Evolutionary conservation across 495 filamentous ascomycete genomes (phyloP).

Genomic region (Penicillium crystallinum): DNA sequence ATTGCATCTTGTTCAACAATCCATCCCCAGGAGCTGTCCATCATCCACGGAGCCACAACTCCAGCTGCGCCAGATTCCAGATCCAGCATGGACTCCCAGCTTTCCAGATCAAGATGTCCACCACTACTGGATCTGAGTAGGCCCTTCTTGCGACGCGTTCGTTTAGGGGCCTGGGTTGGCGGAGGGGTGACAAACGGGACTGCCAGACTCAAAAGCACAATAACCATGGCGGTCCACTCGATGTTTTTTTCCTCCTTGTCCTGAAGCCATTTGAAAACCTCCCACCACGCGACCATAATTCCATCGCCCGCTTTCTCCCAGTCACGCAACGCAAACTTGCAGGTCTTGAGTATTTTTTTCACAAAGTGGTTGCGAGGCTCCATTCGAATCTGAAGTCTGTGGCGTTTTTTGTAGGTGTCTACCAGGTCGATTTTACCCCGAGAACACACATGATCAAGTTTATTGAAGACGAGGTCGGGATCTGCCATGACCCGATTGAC

Average conservation of each 20-base stretch:
- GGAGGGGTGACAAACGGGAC: slow-evolving; percentile 43
- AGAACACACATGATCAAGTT: slow-evolving; percentile 39
- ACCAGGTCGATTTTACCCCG: slow-evolving; percentile 60
- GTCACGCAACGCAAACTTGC: slow-evolving; percentile 57
- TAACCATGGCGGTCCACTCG: slow-evolving; percentile 76
- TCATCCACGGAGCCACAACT: slow-evolving; percentile 59
- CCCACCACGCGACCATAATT: slow-evolving; percentile 69
- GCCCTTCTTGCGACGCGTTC: slow-evolving; percentile 44
- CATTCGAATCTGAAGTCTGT: slow-evolving; percentile 62
- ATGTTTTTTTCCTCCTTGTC: slow-evolving; percentile 47
- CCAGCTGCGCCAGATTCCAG: slow-evolving; percentile 53
- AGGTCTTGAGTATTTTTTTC: slow-evolving; percentile 52
- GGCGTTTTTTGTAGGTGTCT: slow-evolving; percentile 54
- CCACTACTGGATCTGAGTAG: slow-evolving; percentile 58
- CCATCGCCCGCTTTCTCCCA: slow-evolving; percentile 56
- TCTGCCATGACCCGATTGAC: slow-evolving; percentile 49
- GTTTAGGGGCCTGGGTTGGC: slow-evolving; percentile 31
- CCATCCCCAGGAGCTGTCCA: slow-evolving; percentile 68
- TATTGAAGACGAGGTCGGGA: slow-evolving; percentile 37
- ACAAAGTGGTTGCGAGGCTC: slow-evolving; percentile 59
- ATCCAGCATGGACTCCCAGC: slow-evolving; percentile 57
- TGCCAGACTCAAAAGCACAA: slow-evolving; percentile 63
- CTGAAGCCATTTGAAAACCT: slow-evolving; percentile 63
- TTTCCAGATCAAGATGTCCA: slow-evolving; percentile 49
- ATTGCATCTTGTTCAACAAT: slow-evolving; percentile 55